A percentile compares a stretch with the other conserved stretches of the same genome.
Evolutionary conservation across 1,139 yeast genomes (phyloP).

Genomic region (Debaryomyces coudertii): DNA sequence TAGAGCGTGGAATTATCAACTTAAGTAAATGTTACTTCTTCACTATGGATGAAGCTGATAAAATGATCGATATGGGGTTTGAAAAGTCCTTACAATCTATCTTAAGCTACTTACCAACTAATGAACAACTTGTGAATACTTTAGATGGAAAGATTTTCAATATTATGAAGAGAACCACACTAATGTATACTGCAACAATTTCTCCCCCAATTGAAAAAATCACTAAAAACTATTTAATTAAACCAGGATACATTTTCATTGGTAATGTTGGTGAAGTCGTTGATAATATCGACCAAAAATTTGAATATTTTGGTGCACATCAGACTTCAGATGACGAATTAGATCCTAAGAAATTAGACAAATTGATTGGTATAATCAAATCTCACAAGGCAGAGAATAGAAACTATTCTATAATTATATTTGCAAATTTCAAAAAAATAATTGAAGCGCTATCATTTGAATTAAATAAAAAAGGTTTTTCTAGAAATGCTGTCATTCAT

Average conservation of each 20-base stretch:
- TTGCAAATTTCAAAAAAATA: slow-evolving; percentile 74
- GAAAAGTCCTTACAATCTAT: slow-evolving; percentile 75
- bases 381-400: slow-evolving; percentile 20
- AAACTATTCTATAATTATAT: slow-evolving; percentile 65
- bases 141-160: slow-evolving; percentile 34
- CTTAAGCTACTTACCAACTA: slow-evolving; percentile 48
- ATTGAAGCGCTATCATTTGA: slow-evolving; percentile 67
- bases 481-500: slow-evolving; percentile 65
- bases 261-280: slow-evolving; percentile 69
- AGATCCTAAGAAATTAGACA: slow-evolving; percentile 28
- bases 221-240: slow-evolving; percentile 59
- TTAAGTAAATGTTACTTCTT: slow-evolving; percentile 67
- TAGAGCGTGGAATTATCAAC: slow-evolving; percentile 66
- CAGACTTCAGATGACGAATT: slow-evolving; percentile 20
- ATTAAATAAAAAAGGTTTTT: slow-evolving; percentile 48
- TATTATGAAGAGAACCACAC: slow-evolving; percentile 45
- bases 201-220: slow-evolving; percentile 71
- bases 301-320: slow-evolving; percentile 47
- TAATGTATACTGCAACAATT: slow-evolving; percentile 96
- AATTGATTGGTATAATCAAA: slow-evolving; percentile 28
- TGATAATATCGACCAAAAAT: slow-evolving; percentile 68
- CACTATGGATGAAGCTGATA: slow-evolving; percentile 90
- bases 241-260: slow-evolving; percentile 67
- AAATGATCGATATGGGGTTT: slow-evolving; percentile 95
- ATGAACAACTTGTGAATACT: slow-evolving; percentile 22